Evolutionary conservation across 495 filamentous ascomycete genomes (phyloP), one percentile per base, ranked within the genome.

Genomic region (Tetracladium marchalianum): DNA sequence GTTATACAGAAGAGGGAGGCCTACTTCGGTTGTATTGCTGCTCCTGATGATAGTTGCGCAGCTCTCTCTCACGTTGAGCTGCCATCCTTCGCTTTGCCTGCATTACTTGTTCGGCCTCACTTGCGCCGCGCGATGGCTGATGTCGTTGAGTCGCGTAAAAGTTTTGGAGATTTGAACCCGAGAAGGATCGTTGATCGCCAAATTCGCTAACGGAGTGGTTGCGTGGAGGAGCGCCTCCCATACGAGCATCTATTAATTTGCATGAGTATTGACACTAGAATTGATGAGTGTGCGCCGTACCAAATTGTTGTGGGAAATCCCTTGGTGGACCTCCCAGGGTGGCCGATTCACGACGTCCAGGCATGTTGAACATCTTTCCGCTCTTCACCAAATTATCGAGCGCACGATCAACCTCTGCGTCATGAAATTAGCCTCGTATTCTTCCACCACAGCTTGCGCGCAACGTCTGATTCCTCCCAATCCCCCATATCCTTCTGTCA

Each of bases 1-100:
- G 71, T 66, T 71, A 70, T 70, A 72, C 68, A 71, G 65, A 65
- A 72, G 73, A 76, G 70, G 73, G 71, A 58, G 73, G 74, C 74
- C 74, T 78, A 98, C 92, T 95, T 83, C 90, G 82, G 71, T 96
- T 93, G 75, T 93, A 97, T 80, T 98, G 92, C 76, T 98, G 92
- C 75, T 98, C 92, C 72, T 96, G 92, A 69, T 98, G 92, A 73
- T 96, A 97, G 69, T 98, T 98, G 68, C 92, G 87, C 67, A 98
- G 80, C 73, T 98, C 92, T 67, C 93, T 85, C 75, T 98, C 92
- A 68, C 92, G 86, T 69, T 95, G 90, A 68, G 92, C 92, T 50
- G 92, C 92, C 82, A 95, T 88, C 72, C 90, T 86, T 69, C 92
- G 84, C 73, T 98, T 97, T 62, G 87, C 90, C 78, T 96, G 92